phyloP scores from a whole-genome alignment of 192 early-diverging fungal genomes.

The Gamsiella multidivaricata region DNA sequence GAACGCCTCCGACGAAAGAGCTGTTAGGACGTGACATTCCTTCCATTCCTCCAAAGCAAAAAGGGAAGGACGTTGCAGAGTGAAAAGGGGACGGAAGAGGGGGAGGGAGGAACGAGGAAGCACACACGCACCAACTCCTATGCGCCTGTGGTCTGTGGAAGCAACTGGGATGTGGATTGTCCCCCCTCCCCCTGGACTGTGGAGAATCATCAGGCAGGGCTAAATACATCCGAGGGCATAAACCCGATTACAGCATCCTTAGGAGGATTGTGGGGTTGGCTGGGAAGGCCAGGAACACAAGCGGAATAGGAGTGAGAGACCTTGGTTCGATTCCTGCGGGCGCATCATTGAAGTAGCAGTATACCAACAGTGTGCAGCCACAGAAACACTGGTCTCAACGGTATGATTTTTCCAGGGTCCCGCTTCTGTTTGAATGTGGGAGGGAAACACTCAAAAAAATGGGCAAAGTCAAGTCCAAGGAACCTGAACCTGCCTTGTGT shows the following conservation, averaged over 20 bases:
- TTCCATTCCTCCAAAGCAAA: too few relatives aligned
- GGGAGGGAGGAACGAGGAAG: too few relatives aligned
- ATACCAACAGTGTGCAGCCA: neutral
- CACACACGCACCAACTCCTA: too few relatives aligned
- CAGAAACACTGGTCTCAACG: neutral
- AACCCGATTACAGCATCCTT: neutral
- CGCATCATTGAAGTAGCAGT: too few relatives aligned
- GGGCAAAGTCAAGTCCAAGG: neutral
- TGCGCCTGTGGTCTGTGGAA: too few relatives aligned
- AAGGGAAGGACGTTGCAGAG: too few relatives aligned
- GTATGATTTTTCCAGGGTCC: slow-evolving; percentile 9
- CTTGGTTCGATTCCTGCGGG: neutral
- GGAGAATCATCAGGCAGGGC: neutral
- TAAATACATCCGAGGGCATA: too few relatives aligned
- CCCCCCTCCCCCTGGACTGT: slow-evolving; percentile 3
- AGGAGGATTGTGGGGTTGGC: neutral
- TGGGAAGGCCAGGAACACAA: neutral
- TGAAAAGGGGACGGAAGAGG: too few relatives aligned
- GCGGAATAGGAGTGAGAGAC: slow-evolving; percentile 5
- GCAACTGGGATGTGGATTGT: too few relatives aligned
- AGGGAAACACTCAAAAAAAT: too few relatives aligned
- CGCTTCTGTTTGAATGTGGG: neutral
- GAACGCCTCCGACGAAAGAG: too few relatives aligned
- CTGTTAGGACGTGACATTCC: too few relatives aligned
- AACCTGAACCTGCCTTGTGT: neutral